Conservation (phyloP, 257 asterid genomes). For the Primulina tabacum region DNA sequence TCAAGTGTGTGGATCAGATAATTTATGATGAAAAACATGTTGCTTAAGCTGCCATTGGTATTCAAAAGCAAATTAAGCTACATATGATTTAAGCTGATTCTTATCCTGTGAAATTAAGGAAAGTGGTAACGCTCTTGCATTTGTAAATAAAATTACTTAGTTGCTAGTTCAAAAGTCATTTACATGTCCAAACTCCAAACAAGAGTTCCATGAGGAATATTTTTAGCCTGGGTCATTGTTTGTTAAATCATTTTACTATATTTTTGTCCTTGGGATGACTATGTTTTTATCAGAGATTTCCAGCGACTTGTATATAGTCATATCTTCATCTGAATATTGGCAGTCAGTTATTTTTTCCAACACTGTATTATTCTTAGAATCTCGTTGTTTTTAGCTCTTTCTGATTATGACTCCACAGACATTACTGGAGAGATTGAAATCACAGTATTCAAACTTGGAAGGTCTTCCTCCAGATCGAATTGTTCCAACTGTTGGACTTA, state of each 20-base stretch:
- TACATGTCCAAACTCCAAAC: background rate
- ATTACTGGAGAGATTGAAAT: conserved; percentile 77
- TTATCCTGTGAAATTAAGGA: background rate
- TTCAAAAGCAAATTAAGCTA: background rate
- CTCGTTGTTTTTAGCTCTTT: conserved; percentile 23
- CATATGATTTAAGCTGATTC: conserved; percentile 9
- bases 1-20: conserved; percentile 1
- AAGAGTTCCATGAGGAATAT: too few species aligned
- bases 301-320: background rate
- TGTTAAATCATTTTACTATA: background rate
- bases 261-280: background rate
- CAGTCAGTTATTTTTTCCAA: background rate
- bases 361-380: background rate
- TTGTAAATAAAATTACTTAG: background rate
- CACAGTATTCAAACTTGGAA: conserved; percentile 75
- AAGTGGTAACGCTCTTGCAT: background rate
- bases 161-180: background rate
- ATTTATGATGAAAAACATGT: background rate
- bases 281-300: background rate
- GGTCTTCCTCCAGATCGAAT: conserved; percentile 92
- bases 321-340: background rate
- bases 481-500: conserved; percentile 93
- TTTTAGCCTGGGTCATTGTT: background rate
- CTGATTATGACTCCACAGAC: conserved; percentile 46
- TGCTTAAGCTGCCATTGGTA: background rate